Conservation (phyloP, 2,329 filamentous ascomycete genomes). For the Penicillium concentricum region DNA sequence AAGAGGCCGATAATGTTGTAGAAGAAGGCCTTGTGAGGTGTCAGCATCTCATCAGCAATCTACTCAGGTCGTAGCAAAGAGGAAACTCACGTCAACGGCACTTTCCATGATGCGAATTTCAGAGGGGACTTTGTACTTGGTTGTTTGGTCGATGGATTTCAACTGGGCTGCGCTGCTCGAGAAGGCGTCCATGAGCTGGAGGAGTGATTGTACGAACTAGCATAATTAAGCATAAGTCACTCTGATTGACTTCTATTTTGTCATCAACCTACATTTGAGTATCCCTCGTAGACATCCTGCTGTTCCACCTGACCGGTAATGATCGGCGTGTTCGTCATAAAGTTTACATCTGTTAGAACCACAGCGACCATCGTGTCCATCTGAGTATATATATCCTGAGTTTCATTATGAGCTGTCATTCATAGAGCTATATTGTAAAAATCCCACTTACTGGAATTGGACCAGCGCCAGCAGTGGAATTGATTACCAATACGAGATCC, state of each 20-base stretch:
- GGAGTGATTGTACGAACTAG: slow-evolving; percentile 13
- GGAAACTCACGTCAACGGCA: slow-evolving; percentile 9
- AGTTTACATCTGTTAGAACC: slow-evolving; percentile 7
- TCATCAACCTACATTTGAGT: slow-evolving; percentile 13
- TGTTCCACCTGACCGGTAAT: slow-evolving; percentile 3
- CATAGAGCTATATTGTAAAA: background rate
- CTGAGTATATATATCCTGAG: slow-evolving; percentile 3
- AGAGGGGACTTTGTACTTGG: slow-evolving; percentile 1
- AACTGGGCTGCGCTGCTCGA: slow-evolving; percentile 9
- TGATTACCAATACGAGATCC: slow-evolving; percentile 7
- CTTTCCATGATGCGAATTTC: slow-evolving; percentile 6
- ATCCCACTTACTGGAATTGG: slow-evolving; percentile 1
- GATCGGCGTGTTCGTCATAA: slow-evolving; percentile 3
- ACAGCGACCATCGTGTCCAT: slow-evolving; percentile 12
- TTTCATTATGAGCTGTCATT: background rate
- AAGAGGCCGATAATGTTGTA: slow-evolving; percentile 16
- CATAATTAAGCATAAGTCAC: background rate
- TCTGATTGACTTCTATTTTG: background rate
- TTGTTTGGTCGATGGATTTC: slow-evolving; percentile 4
- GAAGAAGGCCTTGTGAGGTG: slow-evolving; percentile 10
- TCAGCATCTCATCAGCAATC: slow-evolving; percentile 1
- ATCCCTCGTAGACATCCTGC: slow-evolving; percentile 14
- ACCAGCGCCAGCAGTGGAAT: slow-evolving; percentile 6
- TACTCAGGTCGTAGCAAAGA: background rate
- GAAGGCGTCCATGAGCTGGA: slow-evolving; percentile 14